Conservation (phyloP, 306 rosid species). For the Prunus mume region DNA sequence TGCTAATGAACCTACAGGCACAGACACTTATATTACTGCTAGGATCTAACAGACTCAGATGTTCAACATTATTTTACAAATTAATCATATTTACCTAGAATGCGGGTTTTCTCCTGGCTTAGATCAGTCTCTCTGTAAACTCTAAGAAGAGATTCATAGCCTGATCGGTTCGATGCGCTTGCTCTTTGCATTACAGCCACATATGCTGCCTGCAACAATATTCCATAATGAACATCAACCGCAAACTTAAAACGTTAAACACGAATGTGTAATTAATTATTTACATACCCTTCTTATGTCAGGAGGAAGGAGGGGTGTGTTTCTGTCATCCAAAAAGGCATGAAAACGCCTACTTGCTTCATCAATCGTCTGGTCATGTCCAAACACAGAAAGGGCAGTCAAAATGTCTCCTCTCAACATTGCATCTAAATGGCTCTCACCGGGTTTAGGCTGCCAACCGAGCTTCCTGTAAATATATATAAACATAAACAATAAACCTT, state of each 20-base stretch:
- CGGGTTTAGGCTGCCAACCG: slow-evolving; percentile 87
- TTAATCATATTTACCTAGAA: slow-evolving; percentile 52
- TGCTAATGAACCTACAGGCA: slow-evolving; percentile 37
- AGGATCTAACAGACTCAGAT: neutral
- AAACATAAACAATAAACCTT: neutral
- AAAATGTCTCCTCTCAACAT: slow-evolving; percentile 95
- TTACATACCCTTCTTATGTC: slow-evolving; percentile 72
- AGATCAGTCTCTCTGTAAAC: slow-evolving; percentile 78
- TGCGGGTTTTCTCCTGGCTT: slow-evolving; percentile 89
- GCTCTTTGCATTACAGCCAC: slow-evolving; percentile 72
- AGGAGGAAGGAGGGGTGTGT: slow-evolving; percentile 80
- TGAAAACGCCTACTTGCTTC: slow-evolving; percentile 78
- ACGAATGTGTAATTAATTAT: slow-evolving; percentile 9
- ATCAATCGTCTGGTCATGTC: slow-evolving; percentile 68
- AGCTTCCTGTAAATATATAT: slow-evolving; percentile 62
- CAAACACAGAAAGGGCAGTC: slow-evolving; percentile 68
- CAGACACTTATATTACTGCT: slow-evolving; percentile 1
- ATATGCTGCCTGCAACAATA: slow-evolving; percentile 71
- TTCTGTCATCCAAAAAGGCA: slow-evolving; percentile 75
- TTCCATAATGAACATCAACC: slow-evolving; percentile 30
- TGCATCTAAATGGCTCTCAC: slow-evolving; percentile 64
- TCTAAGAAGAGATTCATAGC: slow-evolving; percentile 72
- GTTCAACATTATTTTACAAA: neutral
- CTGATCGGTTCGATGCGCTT: slow-evolving; percentile 49
- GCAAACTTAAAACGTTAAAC: slow-evolving; percentile 11